These are phyloP conservation scores for Bifiguratus adelaidae DNA, from an alignment of 192 early-diverging fungal species.

Conservation along the genomic window DNA sequence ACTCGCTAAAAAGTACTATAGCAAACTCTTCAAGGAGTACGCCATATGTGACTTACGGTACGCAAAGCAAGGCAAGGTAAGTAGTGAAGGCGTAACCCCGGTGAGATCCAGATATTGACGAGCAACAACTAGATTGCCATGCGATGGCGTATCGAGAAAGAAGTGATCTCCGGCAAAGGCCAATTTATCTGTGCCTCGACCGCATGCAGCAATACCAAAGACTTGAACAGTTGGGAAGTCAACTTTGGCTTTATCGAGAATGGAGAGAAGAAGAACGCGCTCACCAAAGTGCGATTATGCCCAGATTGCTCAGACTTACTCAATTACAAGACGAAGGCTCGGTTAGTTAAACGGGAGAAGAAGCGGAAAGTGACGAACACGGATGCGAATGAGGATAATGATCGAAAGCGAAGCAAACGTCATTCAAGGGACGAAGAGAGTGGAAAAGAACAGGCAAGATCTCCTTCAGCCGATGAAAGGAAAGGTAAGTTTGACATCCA, in stretches of 20 bases:
- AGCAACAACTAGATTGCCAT: slow-evolving; percentile 35
- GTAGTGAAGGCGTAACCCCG: slow-evolving; percentile 3
- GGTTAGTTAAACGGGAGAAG: slow-evolving; percentile 14
- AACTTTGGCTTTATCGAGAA: slow-evolving; percentile 76
- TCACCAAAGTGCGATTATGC: slow-evolving; percentile 77
- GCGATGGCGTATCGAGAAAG: slow-evolving; percentile 59
- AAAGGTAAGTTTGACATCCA: background rate
- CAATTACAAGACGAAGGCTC: slow-evolving; percentile 57
- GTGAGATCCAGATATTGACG: background rate
- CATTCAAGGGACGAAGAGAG: background rate
- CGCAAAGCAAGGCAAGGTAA: slow-evolving; percentile 58
- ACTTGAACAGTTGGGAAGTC: slow-evolving; percentile 72
- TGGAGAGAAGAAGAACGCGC: slow-evolving; percentile 60
- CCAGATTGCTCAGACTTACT: slow-evolving; percentile 53
- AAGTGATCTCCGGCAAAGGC: slow-evolving; percentile 59
- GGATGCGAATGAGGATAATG: background rate
- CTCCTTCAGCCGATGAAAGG: background rate
- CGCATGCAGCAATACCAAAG: slow-evolving; percentile 24
- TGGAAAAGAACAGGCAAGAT: background rate
- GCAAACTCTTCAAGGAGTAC: slow-evolving; percentile 80
- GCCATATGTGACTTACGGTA: slow-evolving; percentile 57
- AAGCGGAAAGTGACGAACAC: background rate
- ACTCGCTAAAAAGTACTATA: slow-evolving; percentile 78
- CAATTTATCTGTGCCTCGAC: slow-evolving; percentile 66
- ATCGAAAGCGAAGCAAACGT: background rate